These are phyloP conservation scores for Vanilla planifolia DNA, from an alignment of 106 monocot genomes.

Conservation along the genomic window DNA sequence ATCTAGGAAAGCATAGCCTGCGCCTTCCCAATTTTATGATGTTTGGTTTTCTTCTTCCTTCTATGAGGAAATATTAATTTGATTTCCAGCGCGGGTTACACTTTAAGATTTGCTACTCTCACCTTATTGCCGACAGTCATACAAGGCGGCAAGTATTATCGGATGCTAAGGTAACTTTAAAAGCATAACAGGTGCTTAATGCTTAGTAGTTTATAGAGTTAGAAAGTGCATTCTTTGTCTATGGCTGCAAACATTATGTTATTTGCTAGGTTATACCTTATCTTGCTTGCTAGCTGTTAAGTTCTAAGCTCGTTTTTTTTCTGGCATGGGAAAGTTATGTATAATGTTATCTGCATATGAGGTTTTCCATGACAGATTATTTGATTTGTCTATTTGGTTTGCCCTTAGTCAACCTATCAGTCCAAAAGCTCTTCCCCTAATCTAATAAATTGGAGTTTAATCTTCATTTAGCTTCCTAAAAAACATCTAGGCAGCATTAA, in stretches of 20 bases:
- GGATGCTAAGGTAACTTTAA: conserved; percentile 57
- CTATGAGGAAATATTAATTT: background rate
- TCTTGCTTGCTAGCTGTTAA: background rate
- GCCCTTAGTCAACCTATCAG: too few relatives aligned
- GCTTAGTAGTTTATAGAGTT: background rate
- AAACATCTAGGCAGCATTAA: too few relatives aligned
- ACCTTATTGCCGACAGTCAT: conserved; percentile 36
- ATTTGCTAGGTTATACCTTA: conserved; percentile 1
- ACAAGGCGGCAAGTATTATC: conserved; percentile 49
- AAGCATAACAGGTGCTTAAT: background rate
- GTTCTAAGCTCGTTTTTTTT: background rate
- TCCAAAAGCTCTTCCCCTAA: too few relatives aligned
- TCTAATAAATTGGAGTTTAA: too few relatives aligned
- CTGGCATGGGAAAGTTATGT: background rate
- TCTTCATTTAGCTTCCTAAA: too few relatives aligned
- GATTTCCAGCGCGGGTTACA: conserved; percentile 67
- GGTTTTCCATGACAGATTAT: too few relatives aligned
- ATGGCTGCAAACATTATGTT: background rate
- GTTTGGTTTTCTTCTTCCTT: background rate
- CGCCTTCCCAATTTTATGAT: conserved; percentile 1
- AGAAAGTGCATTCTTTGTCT: background rate
- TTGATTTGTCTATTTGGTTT: too few relatives aligned
- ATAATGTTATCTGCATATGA: too few relatives aligned
- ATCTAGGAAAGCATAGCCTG: background rate
- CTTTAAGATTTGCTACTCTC: conserved; percentile 77